Conservation (phyloP, 192 early-diverging fungal genomes). For the Backusella morwellensis region DNA sequence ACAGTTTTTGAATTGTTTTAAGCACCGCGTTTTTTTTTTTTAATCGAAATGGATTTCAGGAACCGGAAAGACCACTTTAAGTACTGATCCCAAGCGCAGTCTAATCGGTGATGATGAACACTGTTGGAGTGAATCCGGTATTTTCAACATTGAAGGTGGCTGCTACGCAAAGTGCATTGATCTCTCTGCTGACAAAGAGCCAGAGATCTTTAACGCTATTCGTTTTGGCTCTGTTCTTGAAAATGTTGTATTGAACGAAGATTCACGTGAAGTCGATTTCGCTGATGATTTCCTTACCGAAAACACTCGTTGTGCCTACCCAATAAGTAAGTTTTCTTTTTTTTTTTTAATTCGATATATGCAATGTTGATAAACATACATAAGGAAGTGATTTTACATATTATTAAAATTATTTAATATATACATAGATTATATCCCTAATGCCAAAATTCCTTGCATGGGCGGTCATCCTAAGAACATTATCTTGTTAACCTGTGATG, state of each 20-base stretch:
- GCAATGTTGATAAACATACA: neutral
- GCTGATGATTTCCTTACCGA: constrained; percentile 78
- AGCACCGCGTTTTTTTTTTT: neutral
- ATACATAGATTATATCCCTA: constrained; percentile 76
- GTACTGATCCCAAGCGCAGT: constrained; percentile 86
- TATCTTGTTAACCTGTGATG: constrained; percentile 93
- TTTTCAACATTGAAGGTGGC: constrained; percentile 99
- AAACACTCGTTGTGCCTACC: constrained; percentile 95
- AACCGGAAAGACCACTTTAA: constrained; percentile 97
- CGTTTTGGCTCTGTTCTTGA: constrained; percentile 92
- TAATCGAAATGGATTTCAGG: neutral
- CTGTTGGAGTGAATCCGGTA: constrained; percentile 92
- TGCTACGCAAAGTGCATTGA: constrained; percentile 98
- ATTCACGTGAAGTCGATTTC: constrained; percentile 78
- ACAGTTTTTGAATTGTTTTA: neutral
- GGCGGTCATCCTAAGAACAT: constrained; percentile 92
- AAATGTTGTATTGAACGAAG: constrained; percentile 83
- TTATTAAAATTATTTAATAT: neutral
- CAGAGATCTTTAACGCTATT: constrained; percentile 96
- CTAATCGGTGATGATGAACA: constrained; percentile 99
- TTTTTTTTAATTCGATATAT: neutral
- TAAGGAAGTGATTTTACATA: neutral
- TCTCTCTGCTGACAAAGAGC: constrained; percentile 92
- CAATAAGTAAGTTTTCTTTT: constrained; percentile 54
- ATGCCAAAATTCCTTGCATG: constrained; percentile 89